Percentiles rank a stretch among this genome's conserved stretches.
Evolutionary conservation across 805 yeast species (phyloP).

Genomic region (Barnettozyma vustinii): DNA sequence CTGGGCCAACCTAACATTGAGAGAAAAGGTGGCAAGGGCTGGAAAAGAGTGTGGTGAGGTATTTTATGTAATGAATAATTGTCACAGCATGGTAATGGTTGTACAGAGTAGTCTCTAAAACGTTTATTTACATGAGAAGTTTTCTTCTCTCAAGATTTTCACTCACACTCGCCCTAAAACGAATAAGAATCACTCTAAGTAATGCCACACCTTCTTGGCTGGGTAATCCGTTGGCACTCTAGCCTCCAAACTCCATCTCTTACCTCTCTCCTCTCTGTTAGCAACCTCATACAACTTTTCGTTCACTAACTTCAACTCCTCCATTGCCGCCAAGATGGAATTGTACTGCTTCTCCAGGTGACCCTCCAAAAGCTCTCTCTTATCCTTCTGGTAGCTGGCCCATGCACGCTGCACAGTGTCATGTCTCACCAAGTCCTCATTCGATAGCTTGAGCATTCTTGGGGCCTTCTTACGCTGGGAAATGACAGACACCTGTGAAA

Average conservation of each 20-base stretch:
- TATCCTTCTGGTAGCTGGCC: conserved; percentile 53
- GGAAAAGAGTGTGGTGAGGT: conserved; percentile 23
- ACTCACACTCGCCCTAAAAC: not conserved
- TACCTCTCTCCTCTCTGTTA: conserved; percentile 44
- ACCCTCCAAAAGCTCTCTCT: conserved; percentile 36
- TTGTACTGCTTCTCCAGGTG: conserved; percentile 56
- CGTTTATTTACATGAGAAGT: not conserved
- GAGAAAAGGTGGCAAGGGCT: conserved; percentile 20
- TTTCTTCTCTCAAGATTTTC: not conserved
- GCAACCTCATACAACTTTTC: conserved; percentile 61
- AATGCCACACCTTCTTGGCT: conserved; percentile 74
- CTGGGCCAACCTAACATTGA: conserved; percentile 40
- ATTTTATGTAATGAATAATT: not conserved
- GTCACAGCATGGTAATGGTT: not conserved
- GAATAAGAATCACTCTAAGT: conserved; percentile 22
- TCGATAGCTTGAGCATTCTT: conserved; percentile 61
- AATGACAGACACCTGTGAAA: conserved; percentile 65
- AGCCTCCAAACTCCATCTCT: conserved; percentile 75
- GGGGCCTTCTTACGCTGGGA: conserved; percentile 90
- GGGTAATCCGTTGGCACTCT: conserved; percentile 90
- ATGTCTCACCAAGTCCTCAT: conserved; percentile 84
- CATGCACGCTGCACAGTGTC: conserved; percentile 80
- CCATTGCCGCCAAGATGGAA: conserved; percentile 66
- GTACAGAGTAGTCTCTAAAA: not conserved
- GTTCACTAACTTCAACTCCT: conserved; percentile 48